These are phyloP conservation scores for Xylariaceae sp. DNA, from an alignment of 2,329 filamentous ascomycete genomes.

Conservation along the genomic window DNA sequence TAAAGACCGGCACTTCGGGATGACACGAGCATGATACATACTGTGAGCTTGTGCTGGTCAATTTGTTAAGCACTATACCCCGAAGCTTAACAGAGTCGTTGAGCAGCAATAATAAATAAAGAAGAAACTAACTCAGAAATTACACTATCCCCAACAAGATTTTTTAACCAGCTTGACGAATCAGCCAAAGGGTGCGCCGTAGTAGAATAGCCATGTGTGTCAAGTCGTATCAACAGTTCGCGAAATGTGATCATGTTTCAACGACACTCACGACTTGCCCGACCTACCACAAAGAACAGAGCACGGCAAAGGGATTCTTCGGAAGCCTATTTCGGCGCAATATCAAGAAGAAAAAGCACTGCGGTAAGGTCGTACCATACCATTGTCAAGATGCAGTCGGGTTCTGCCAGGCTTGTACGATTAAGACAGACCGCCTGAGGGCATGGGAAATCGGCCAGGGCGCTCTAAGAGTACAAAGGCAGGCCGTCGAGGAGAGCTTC, in stretches of 20 bases:
- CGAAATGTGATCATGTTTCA: conserved; percentile 31
- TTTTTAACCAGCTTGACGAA: too few relatives aligned
- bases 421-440: conserved; percentile 20
- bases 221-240: conserved; percentile 28
- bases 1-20: background rate
- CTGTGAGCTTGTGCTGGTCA: background rate
- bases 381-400: conserved; percentile 13
- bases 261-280: conserved; percentile 31
- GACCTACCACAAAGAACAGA: conserved; percentile 31
- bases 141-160: too few relatives aligned
- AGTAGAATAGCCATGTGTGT: conserved; percentile 34
- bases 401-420: conserved; percentile 32
- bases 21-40: background rate
- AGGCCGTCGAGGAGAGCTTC: conserved; percentile 22
- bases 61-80: background rate
- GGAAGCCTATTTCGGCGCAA: conserved; percentile 25
- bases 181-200: too few relatives aligned
- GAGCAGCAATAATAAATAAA: too few relatives aligned
- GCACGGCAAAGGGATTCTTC: conserved; percentile 27
- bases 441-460: conserved; percentile 31
- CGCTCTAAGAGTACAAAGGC: conserved; percentile 26
- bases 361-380: conserved; percentile 33
- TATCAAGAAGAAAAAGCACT: conserved; percentile 25
- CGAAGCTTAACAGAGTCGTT: too few relatives aligned
- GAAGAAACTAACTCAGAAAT: too few relatives aligned